Evolutionary conservation across 352 stramenopile genomes (phyloP).

Genomic region (Nothophytophthora sp.): DNA sequence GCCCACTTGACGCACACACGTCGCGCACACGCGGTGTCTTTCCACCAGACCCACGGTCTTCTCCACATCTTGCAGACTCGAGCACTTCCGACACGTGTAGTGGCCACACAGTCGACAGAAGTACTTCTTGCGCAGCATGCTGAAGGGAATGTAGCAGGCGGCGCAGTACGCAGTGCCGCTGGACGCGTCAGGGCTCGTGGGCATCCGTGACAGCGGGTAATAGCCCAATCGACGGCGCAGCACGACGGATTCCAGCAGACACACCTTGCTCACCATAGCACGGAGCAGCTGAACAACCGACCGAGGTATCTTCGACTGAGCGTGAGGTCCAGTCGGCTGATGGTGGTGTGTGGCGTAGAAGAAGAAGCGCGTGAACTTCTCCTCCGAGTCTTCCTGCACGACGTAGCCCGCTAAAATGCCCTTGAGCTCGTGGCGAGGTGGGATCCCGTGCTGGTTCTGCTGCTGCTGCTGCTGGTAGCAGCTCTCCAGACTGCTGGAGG

Average conservation of each 20-base stretch:
- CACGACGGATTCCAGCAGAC: slow-evolving; percentile 40
- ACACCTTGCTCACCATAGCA: slow-evolving; percentile 44
- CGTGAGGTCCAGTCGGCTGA: slow-evolving; percentile 2
- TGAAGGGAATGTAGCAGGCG: slow-evolving; percentile 44
- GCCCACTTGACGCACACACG: slow-evolving; percentile 48
- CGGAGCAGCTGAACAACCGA: slow-evolving; percentile 48
- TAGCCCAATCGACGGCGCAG: slow-evolving; percentile 54
- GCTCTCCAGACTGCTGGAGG: slow-evolving; percentile 18
- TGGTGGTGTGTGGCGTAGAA: slow-evolving; percentile 50
- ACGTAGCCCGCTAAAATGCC: slow-evolving; percentile 59
- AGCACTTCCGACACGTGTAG: slow-evolving; percentile 63
- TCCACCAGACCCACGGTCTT: slow-evolving; percentile 40
- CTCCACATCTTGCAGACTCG: slow-evolving; percentile 42
- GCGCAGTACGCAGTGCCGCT: slow-evolving; percentile 39
- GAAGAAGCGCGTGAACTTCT: slow-evolving; percentile 65
- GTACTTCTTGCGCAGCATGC: slow-evolving; percentile 45
- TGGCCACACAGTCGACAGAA: slow-evolving; percentile 60
- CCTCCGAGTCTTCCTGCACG: slow-evolving; percentile 53
- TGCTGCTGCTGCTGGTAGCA: slow-evolving; percentile 13
- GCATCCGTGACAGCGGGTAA: slow-evolving; percentile 37
- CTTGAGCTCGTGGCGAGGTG: slow-evolving; percentile 26
- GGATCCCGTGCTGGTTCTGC: slow-evolving; percentile 14
- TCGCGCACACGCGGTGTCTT: slow-evolving; percentile 44
- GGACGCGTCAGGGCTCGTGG: slow-evolving; percentile 17
- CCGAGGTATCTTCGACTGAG: slow-evolving; percentile 22